phyloP scores from a whole-genome alignment of 768 basidiomycete species.

The Mycena latifolia region DNA sequence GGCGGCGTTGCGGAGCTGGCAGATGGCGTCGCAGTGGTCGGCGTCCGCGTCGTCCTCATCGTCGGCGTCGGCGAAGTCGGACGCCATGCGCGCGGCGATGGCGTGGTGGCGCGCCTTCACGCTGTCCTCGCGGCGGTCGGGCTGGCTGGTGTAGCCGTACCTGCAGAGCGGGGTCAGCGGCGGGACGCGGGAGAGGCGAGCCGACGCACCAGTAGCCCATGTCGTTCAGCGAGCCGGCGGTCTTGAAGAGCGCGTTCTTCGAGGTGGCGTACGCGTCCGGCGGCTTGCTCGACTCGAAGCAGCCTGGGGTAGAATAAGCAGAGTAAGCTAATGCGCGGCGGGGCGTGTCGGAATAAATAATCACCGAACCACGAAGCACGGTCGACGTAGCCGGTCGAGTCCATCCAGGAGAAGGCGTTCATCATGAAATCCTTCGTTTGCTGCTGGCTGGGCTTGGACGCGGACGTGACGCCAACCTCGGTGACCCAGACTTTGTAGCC shows the following conservation, averaged over 20 bases:
- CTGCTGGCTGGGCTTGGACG: conserved; percentile 11
- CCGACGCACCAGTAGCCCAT: conserved; percentile 10
- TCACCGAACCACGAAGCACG: conserved; percentile 12
- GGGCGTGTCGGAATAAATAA: not conserved
- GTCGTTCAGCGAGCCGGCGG: conserved; percentile 2
- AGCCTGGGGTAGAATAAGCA: not conserved
- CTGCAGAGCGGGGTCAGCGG: not conserved
- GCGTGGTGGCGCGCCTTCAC: not conserved
- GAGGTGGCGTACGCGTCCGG: conserved; percentile 12
- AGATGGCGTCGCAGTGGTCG: conserved; percentile 5
- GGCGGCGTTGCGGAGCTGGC: not conserved
- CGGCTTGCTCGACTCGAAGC: conserved; percentile 8
- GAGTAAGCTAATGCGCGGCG: not conserved
- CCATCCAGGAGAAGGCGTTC: conserved; percentile 23
- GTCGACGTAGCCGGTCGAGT: conserved; percentile 23
- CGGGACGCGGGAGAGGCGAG: not conserved
- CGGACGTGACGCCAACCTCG: conserved; percentile 30
- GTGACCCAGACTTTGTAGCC: conserved; percentile 22
- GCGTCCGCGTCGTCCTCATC: not conserved
- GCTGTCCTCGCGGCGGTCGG: conserved; percentile 6
- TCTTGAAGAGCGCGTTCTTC: conserved; percentile 10
- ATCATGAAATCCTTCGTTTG: conserved; percentile 33
- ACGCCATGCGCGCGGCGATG: not conserved
- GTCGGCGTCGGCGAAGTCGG: not conserved
- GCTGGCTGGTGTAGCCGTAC: conserved; percentile 18